A percentile compares a stretch with the other conserved stretches of the same genome.
Evolutionary conservation across 2,329 filamentous ascomycete species (phyloP).

Genomic region (Hypoxylon sp.): DNA sequence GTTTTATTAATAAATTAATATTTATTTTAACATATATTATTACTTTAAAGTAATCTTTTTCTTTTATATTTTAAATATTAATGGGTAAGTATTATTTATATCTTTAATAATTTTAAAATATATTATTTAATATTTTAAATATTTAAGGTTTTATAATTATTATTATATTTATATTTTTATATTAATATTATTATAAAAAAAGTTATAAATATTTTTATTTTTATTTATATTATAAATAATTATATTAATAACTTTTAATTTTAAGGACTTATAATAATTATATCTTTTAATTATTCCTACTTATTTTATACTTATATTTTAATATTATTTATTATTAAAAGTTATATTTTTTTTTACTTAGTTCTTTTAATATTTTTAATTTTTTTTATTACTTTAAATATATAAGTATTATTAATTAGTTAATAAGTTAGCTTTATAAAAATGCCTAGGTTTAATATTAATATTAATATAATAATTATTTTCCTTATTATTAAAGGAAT

Average conservation of each 20-base stretch:
- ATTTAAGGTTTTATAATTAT: conserved; percentile 21
- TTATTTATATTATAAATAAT: conserved; percentile 19
- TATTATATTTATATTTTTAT: conserved; percentile 7
- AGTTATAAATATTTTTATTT: conserved; percentile 11
- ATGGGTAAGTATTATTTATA: conserved; percentile 11
- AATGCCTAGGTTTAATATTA: conserved; percentile 1
- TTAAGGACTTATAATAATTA: conserved; percentile 11
- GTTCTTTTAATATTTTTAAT: conserved; percentile 5
- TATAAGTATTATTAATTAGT: neutral
- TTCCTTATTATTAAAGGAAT: neutral
- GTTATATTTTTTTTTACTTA: neutral
- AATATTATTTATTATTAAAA: neutral
- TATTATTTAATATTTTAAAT: conserved; percentile 13
- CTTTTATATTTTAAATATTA: conserved; percentile 7
- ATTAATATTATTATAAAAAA: conserved; percentile 17
- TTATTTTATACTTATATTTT: neutral
- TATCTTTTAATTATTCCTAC: conserved; percentile 6
- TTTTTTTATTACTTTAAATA: conserved; percentile 3
- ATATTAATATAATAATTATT: conserved; percentile 4
- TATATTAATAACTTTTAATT: conserved; percentile 19
- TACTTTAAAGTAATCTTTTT: neutral
- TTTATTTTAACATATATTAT: neutral
- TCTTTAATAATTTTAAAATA: neutral
- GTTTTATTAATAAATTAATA: conserved; percentile 12
- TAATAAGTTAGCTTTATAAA: conserved; percentile 1